Evolutionary conservation across 768 basidiomycete species (phyloP), one percentile per base, ranked within the genome.

Genomic region (Strobilomyces dryophilus): DNA sequence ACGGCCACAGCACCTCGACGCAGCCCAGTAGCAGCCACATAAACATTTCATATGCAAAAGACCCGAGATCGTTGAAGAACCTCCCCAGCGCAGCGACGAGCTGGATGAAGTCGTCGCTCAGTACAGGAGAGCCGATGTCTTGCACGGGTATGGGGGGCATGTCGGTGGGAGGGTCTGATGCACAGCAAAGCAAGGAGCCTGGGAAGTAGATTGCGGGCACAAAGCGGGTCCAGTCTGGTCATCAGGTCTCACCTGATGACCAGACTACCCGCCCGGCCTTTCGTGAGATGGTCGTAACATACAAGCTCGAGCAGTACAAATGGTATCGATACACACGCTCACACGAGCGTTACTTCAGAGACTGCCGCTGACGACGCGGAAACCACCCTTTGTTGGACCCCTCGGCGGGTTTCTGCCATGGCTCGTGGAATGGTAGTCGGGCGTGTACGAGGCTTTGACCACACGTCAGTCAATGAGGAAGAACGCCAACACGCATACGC

Each of bases 361-460:
- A 36, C 15, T 36, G 15, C 18, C 39, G 18, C 39, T 5, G 15
- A 37, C 17, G 37, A 10, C 7, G 37, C n/a, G 11, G 34, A 14
- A 37, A 18, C 37, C n/a, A 18, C n/a, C n/a, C 37, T 37, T 37
- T 18, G 45, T 31, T 18, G 48, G 55, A 7, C 35, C 3, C 7
- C 58, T 63, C 15, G 31, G 48, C 18, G 53, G 32, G 34, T 63
- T 64, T 7, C 59, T 51, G 41, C 65, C 51, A n/a, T 53, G 41
- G 37, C 47, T 10, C 9, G 62, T 61, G 24, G 65, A 54, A 2
- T 67, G 64, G 18, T 66, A 66, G 8, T 54, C 49, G 41, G 53
- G 29, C 5, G 50, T 54, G 26, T 54, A 52, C 2, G 65, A 61
- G 6, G 32, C 63, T 64, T 20, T 5, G 39, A 5, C 10, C 8